A percentile compares a stretch with the other conserved stretches of the same genome.
phyloP scores from a whole-genome alignment of 345 rosid species.

The Aegle marmelos region DNA sequence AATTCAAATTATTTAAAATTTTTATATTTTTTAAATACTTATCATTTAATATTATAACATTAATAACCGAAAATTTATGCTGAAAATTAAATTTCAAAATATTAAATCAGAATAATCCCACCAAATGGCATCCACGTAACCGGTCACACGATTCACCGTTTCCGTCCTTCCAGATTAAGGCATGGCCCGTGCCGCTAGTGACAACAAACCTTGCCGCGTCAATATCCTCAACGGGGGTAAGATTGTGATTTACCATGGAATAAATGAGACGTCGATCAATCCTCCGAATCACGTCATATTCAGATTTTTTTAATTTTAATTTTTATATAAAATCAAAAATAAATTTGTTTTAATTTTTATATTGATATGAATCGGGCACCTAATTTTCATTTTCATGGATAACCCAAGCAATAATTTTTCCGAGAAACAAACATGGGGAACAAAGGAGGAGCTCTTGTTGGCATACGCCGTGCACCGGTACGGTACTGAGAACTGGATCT shows the following conservation, averaged over 20 bases:
- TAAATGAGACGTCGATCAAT: neutral
- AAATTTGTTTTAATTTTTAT: no score
- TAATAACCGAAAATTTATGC: no score
- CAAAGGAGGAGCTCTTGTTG: slow-evolving; percentile 42
- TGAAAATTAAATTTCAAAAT: no score
- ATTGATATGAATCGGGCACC: neutral
- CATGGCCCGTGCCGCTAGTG: neutral
- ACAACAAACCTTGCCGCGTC: neutral
- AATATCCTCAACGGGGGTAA: neutral
- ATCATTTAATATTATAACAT: no score
- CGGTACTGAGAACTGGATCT: slow-evolving; percentile 51
- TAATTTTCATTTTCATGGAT: slow-evolving; percentile 23
- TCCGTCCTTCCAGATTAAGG: neutral
- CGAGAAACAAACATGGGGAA: slow-evolving; percentile 44
- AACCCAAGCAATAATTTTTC: slow-evolving; percentile 22
- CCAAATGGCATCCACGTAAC: neutral
- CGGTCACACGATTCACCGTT: neutral
- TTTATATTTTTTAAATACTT: no score
- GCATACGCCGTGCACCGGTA: slow-evolving; percentile 63
- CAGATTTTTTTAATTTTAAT: neutral
- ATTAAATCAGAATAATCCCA: no score
- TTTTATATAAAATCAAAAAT: no score
- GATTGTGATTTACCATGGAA: neutral
- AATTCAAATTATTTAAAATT: no score
- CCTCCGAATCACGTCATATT: neutral